A percentile compares a stretch with the other conserved stretches of the same genome.
Conservation (phyloP, 495 filamentous ascomycete genomes). For the Penicillium soppii region DNA sequence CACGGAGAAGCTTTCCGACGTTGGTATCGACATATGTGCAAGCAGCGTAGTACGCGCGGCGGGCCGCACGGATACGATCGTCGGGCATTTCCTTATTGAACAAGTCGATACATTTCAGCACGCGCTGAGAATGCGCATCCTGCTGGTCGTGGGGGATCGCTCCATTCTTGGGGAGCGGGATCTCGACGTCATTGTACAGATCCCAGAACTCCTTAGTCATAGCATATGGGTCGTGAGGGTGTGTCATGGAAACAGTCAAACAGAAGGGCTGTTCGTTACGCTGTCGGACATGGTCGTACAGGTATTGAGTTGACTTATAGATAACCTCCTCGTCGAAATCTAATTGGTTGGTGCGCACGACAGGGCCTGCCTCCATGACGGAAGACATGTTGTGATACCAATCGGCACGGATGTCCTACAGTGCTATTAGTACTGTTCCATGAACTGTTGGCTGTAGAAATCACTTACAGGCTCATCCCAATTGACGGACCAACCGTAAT, state of each 20-base stretch:
- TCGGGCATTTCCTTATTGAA: slow-evolving; percentile 73
- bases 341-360: slow-evolving; percentile 86
- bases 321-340: slow-evolving; percentile 94
- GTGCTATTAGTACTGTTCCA: slow-evolving; percentile 1
- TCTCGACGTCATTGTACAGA: slow-evolving; percentile 81
- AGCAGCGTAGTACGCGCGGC: slow-evolving; percentile 83
- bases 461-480: slow-evolving; percentile 72
- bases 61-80: slow-evolving; percentile 74
- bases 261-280: slow-evolving; percentile 72
- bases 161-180: slow-evolving; percentile 69
- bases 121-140: slow-evolving; percentile 76
- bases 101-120: slow-evolving; percentile 78
- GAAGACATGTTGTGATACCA: slow-evolving; percentile 93
- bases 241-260: slow-evolving; percentile 85
- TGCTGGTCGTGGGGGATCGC: slow-evolving; percentile 72
- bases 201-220: slow-evolving; percentile 90
- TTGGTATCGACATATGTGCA: slow-evolving; percentile 88
- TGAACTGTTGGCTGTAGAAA: not conserved
- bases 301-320: slow-evolving; percentile 77
- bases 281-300: slow-evolving; percentile 79
- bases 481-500: slow-evolving; percentile 86
- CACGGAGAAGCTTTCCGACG: slow-evolving; percentile 72
- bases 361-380: slow-evolving; percentile 79
- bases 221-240: slow-evolving; percentile 89
- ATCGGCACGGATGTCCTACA: slow-evolving; percentile 69